Evolutionary conservation across 2,329 filamentous ascomycete genomes (phyloP), one percentile per base, ranked within the genome.

Genomic region (Hysterium pulicare): DNA sequence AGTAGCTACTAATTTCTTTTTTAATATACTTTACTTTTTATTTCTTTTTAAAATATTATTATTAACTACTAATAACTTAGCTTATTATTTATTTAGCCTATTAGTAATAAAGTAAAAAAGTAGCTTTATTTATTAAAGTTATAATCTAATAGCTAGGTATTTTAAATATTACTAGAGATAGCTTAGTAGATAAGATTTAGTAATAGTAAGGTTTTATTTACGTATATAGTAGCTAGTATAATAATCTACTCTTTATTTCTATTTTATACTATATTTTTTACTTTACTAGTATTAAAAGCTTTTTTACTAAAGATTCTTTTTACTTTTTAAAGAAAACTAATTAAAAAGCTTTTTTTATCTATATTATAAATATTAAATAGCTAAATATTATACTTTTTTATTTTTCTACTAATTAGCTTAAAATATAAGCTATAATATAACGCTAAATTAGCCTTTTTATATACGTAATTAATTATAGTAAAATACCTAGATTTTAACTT

Each of bases 231-330:
- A 3, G 33, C 43, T 39, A 56, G 47, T 23, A 33, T 40, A 21
- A 42, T 57, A 30, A 57, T 53, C 49, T 40, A 56, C 32, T 54
- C 39, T 2, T 35, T 10, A 47, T 55, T 56, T 3, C 50, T 31
- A 51, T 58, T 34, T 23, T 55, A 31, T 20, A 50, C 42, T 19
- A 40, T 32, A n/a, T 43, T 16, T 28, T 36, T 42, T 35, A 43
- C 21, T 22, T 7, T 19, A 20, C 17, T 15, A 11, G 17, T 20
- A 16, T n/a, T n/a, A n/a, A n/a, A n/a, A n/a, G n/a, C n/a, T n/a
- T 17, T 17, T 17, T 4, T 34, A 3, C 13, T 34, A 3, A 34
- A 34, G 3, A 5, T 4, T 4, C 32, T 33, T 22, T 50, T 50
- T 44, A 40, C 43, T 33, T 49, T 49, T 42, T 33, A 38, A 2